Conservation (phyloP, 2,329 filamentous ascomycete species). For the Neurospora sp. region DNA sequence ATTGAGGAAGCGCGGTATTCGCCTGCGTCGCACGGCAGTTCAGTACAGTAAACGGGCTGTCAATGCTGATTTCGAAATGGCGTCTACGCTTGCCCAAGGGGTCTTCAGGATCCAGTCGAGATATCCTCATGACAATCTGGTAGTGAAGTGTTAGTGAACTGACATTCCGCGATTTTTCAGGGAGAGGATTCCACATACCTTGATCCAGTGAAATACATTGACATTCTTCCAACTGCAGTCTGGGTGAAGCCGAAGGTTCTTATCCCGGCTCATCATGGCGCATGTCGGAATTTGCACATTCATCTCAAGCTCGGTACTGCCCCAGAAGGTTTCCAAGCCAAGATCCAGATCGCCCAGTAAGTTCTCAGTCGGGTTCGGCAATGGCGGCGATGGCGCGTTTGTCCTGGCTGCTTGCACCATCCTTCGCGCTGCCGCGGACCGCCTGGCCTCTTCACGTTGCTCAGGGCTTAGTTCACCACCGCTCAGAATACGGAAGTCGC, state of each 20-base stretch:
- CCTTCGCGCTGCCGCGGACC: constrained; percentile 37
- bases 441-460: constrained; percentile 38
- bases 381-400: constrained; percentile 28
- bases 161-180: neutral
- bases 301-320: constrained; percentile 89
- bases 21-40: constrained; percentile 89
- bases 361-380: constrained; percentile 53
- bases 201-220: constrained; percentile 93
- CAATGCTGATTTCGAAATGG: constrained; percentile 93
- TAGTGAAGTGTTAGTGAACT: neutral
- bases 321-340: constrained; percentile 62
- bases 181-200: constrained; percentile 43
- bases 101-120: constrained; percentile 70
- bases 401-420: constrained; percentile 42
- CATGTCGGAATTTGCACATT: constrained; percentile 88
- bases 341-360: constrained; percentile 71
- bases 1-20: constrained; percentile 78
- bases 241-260: constrained; percentile 59
- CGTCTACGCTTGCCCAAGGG: constrained; percentile 62
- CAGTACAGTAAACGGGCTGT: constrained; percentile 87
- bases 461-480: constrained; percentile 63
- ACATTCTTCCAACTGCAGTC: constrained; percentile 93
- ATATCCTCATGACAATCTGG: constrained; percentile 86
- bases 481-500: constrained; percentile 65
- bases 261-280: constrained; percentile 70